Evolutionary conservation across 352 stramenopile species (phyloP), one percentile per base, ranked within the genome.

Genomic region (Pythium scleroteichum): DNA sequence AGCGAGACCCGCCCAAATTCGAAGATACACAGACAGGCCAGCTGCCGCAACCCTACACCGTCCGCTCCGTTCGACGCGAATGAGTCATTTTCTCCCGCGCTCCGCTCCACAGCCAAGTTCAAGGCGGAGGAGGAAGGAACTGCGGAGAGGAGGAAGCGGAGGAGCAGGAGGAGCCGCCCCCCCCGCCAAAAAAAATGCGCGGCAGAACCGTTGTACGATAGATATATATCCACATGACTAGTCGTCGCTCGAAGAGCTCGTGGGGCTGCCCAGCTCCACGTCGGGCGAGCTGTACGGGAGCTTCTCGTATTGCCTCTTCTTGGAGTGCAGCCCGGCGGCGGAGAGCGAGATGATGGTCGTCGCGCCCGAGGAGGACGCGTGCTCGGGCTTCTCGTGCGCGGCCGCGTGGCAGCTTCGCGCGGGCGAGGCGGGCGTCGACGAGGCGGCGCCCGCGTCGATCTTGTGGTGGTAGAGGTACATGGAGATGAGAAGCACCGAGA

Each of bases 381-480:
- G 45, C 16, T 51, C 19, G 14, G 42, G 58, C 16, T 48, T 58
- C 27, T 48, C 50, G 14, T 59, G 48, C 7, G 48, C 48, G 17
- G 29, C 48, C 26, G 27, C 29, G 27, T 55, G 48, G 48, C 48
- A 55, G 39, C 48, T 59, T 39, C 35, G 17, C 20, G 35, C 24
- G 23, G 58, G 51, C 0, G 67, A 65, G 1, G 60, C 70, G n/a
- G 47, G 51, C 26, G 56, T 59, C 8, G 59, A 56, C 13, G 64
- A 72, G 19, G 47, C 14, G 1, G 22, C 46, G 22, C 39, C 49
- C 24, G 24, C 35, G 24, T 79, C 68, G 39, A 84, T 48, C 65
- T 83, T 80, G 65, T 92, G 79, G 71, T 95, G 86, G 63, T 95
- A 95, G 46, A 95, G 78, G 50, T 95, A 95, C 80, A 94, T 94